Evolutionary conservation across 2,329 filamentous ascomycete genomes (phyloP).

Genomic region (Diaporthe velutina): DNA sequence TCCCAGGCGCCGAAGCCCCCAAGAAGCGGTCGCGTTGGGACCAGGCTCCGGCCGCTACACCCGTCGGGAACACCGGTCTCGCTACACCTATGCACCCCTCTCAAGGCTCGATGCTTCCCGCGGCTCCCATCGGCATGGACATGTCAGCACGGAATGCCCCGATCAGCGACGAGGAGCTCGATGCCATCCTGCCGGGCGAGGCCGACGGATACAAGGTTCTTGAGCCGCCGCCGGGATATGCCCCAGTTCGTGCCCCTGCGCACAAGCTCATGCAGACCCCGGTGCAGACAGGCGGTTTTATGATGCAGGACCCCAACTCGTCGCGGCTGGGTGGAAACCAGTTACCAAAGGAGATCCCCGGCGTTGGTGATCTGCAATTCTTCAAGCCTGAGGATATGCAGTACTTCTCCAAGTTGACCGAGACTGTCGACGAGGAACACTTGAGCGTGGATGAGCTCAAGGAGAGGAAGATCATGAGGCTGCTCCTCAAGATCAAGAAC

Average conservation of each 20-base stretch:
- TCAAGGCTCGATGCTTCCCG: constrained; percentile 64
- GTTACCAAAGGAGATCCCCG: constrained; percentile 94
- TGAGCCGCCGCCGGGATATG: constrained; percentile 91
- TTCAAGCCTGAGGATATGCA: constrained; percentile 99
- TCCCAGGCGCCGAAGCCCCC: constrained; percentile 69
- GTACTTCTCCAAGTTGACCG: constrained; percentile 97
- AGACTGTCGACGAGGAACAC: constrained; percentile 90
- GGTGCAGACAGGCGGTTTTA: constrained; percentile 85
- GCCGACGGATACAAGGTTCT: constrained; percentile 93
- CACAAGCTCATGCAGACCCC: constrained; percentile 82
- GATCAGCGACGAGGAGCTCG: constrained; percentile 93
- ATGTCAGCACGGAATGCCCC: constrained; percentile 83
- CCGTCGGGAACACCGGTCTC: constrained; percentile 79
- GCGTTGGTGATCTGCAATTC: constrained; percentile 95
- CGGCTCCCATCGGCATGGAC: constrained; percentile 82
- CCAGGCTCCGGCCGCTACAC: constrained; percentile 85
- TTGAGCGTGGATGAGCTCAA: constrained; percentile 96
- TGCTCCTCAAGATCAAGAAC: constrained; percentile 98
- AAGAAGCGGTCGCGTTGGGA: constrained; percentile 93
- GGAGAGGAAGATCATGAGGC: constrained; percentile 97
- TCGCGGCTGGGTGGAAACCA: constrained; percentile 87
- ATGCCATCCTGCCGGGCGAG: constrained; percentile 89
- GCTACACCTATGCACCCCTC: constrained; percentile 83
- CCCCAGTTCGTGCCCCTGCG: constrained; percentile 81
- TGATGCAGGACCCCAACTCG: constrained; percentile 96